Evolutionary conservation across 2,329 filamentous ascomycete genomes (phyloP).

Genomic region (Talaromyces funiculosus): DNA sequence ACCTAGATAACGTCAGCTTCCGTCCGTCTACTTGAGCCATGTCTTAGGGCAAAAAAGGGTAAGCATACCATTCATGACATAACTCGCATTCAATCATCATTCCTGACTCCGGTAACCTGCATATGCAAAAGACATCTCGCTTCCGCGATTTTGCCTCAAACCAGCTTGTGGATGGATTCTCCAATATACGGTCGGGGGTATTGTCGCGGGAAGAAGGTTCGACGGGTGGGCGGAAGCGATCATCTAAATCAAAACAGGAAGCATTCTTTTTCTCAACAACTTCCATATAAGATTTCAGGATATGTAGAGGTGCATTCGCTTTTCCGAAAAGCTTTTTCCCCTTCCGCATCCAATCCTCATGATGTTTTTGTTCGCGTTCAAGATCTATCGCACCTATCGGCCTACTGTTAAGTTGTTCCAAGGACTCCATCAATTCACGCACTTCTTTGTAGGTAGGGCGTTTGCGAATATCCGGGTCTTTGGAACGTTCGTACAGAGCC

Average conservation of each 20-base stretch:
- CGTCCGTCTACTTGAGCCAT: not conserved
- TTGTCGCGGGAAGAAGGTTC: conserved; percentile 87
- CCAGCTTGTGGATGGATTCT: conserved; percentile 28
- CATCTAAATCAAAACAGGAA: conserved; percentile 84
- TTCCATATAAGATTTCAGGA: conserved; percentile 89
- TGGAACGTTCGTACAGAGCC: conserved; percentile 72
- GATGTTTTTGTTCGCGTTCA: conserved; percentile 87
- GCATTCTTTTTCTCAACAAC: conserved; percentile 84
- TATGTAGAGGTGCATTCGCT: conserved; percentile 93
- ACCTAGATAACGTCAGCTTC: conserved; percentile 51
- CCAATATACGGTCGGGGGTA: conserved; percentile 55
- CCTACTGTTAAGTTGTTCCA: conserved; percentile 88
- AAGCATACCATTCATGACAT: conserved; percentile 86
- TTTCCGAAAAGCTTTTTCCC: conserved; percentile 98
- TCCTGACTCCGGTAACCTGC: conserved; percentile 82
- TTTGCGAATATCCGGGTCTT: conserved; percentile 66
- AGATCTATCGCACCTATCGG: conserved; percentile 85
- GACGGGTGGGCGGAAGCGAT: conserved; percentile 82
- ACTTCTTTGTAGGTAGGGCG: conserved; percentile 85
- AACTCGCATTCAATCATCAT: conserved; percentile 99
- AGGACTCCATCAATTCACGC: conserved; percentile 77
- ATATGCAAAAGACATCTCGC: conserved; percentile 94
- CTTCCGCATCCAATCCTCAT: conserved; percentile 98
- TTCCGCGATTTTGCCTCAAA: conserved; percentile 48
- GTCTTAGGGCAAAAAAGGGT: not conserved